Evolutionary conservation across 768 basidiomycete species (phyloP), one percentile per base, ranked within the genome.

Genomic region (Coprinopsis marcescibilis): DNA sequence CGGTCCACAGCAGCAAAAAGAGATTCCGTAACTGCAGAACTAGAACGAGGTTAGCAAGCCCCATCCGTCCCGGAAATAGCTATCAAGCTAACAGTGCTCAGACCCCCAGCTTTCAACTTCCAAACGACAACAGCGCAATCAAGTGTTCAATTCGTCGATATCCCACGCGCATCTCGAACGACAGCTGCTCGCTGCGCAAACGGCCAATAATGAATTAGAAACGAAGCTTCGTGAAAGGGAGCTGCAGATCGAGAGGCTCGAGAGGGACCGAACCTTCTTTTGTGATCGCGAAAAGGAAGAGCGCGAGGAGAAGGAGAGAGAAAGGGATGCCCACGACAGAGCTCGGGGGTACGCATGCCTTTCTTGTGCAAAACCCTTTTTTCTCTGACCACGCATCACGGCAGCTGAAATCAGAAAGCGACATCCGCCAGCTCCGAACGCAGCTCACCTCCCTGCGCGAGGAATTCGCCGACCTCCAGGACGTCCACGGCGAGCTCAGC

Each of bases 271-370:
- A 29, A 66, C 83, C 14, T 87, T 72, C 68, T 71, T 88, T 41
- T 67, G 81, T 0, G 84, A 88, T 51, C 63, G 81, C 3, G 87
- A 89, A 59, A 68, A 73, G 40, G 77, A 81, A 29, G 85, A 88
- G 50, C 67, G 77, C 19, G 78, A 81, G 48, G 83, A 82, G 61
- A 84, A 78, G 61, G 81, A 86, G 47, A 60, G 60, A 8, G 78
- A 85, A 45, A 67, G 75, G 13, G 60, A 57, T 3, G 72, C 72
- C 29, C 64, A 67, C 43, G 71, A 73, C 3, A 72, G 76, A 48
- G 80, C 83, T 51, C 85, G 81, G 73, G n/a, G n/a, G n/a, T n/a
- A n/a, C n/a, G 88, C 86, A 41, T 33, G 71, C 60, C 12, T 29
- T 26, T 27, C 15, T 17, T 12, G 6, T 32, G 13, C 24, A 25